phyloP scores from a whole-genome alignment of 768 basidiomycete genomes.

The Mycena crocata region DNA sequence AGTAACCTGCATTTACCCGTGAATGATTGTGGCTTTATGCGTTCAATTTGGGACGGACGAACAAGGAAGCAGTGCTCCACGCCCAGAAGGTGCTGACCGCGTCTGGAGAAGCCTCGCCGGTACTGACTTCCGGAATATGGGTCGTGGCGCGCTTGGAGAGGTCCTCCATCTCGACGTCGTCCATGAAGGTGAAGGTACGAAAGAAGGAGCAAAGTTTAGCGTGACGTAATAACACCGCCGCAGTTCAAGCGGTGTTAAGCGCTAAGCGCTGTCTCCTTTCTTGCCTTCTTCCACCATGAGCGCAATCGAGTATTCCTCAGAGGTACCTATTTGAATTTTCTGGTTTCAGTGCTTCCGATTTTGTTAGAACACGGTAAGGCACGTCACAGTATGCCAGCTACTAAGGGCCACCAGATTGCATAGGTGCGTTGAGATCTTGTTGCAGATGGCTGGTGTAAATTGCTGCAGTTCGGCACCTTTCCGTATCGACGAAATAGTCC shows the following conservation, averaged over 20 bases:
- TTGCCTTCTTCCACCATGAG: not conserved
- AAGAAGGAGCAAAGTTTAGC: too few relatives aligned
- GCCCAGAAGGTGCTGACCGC: constrained; percentile 51
- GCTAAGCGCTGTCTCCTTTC: too few relatives aligned
- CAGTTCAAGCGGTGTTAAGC: too few relatives aligned
- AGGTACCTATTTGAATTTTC: not conserved
- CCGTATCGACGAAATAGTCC: not conserved
- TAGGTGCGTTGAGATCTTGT: not conserved
- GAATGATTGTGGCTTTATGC: not conserved
- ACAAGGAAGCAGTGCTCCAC: constrained; percentile 52
- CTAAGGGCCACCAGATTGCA: not conserved
- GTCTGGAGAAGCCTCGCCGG: constrained; percentile 14
- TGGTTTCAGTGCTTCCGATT: not conserved
- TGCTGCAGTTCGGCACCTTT: constrained; percentile 11
- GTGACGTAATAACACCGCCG: too few relatives aligned
- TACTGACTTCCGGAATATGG: constrained; percentile 20
- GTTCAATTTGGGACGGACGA: constrained; percentile 29
- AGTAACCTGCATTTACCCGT: constrained; percentile 42
- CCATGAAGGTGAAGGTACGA: constrained; percentile 38
- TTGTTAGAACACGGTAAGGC: not conserved
- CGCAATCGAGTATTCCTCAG: not conserved
- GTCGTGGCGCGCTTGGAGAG: constrained; percentile 38
- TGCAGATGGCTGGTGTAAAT: not conserved
- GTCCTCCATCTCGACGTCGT: constrained; percentile 54
- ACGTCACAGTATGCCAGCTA: constrained; percentile 4